phyloP scores from a whole-genome alignment of 2,329 filamentous ascomycete species.

The Scytalidium sp. region DNA sequence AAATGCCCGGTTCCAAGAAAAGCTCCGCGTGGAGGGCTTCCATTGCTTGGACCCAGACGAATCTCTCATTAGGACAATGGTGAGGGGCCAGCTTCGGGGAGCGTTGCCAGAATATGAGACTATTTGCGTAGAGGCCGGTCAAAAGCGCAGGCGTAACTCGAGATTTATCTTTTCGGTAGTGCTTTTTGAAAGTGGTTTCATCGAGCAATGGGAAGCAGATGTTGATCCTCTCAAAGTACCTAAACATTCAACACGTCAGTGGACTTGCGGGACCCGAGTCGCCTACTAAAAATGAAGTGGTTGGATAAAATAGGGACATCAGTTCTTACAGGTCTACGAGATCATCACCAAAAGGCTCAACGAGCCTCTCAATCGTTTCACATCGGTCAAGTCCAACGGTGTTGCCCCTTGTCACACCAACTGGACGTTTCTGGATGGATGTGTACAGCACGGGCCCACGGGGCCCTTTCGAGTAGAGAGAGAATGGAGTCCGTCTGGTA shows the following conservation, averaged over 20 bases:
- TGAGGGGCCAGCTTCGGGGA: constrained; percentile 39
- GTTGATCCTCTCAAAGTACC: constrained; percentile 55
- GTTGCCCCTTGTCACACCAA: constrained; percentile 34
- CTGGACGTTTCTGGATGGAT: constrained; percentile 19
- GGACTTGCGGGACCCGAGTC: background rate
- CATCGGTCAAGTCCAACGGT: constrained; percentile 45
- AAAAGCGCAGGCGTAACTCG: constrained; percentile 53
- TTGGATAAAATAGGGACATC: too few relatives aligned
- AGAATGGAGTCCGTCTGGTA: constrained; percentile 28
- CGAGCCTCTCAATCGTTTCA: constrained; percentile 54
- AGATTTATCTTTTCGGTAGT: constrained; percentile 41
- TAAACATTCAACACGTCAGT: constrained; percentile 16
- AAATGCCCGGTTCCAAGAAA: constrained; percentile 55
- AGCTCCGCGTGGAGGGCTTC: constrained; percentile 55
- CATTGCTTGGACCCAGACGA: constrained; percentile 60
- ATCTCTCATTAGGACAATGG: constrained; percentile 54
- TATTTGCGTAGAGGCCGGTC: constrained; percentile 55
- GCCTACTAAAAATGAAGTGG: background rate
- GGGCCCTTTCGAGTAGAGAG: constrained; percentile 42
- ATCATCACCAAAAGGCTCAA: constrained; percentile 50
- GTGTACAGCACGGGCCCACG: constrained; percentile 38
- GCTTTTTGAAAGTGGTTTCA: constrained; percentile 33
- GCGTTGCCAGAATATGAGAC: constrained; percentile 55
- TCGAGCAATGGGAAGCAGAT: constrained; percentile 61
- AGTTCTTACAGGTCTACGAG: constrained; percentile 43